phyloP scores from a whole-genome alignment of 306 rosid genomes.

The Quercus variabilis region DNA sequence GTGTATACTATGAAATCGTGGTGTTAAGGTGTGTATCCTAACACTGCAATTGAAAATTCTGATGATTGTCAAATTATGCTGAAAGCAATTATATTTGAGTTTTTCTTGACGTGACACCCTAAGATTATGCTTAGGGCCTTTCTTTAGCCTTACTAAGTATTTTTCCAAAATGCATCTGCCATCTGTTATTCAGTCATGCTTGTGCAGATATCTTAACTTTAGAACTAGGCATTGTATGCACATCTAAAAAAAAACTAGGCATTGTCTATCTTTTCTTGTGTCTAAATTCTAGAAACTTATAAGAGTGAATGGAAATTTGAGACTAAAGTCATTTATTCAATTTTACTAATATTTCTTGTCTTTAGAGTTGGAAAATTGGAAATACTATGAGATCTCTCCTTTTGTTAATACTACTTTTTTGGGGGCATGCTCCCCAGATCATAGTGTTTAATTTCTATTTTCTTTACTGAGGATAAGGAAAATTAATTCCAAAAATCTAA shows the following conservation, averaged over 20 bases:
- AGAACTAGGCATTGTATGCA: background rate
- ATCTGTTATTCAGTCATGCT: background rate
- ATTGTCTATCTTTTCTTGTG: background rate
- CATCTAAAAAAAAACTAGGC: no score
- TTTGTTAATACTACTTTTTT: no score
- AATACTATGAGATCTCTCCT: no score
- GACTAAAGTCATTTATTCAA: background rate
- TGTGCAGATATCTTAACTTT: background rate
- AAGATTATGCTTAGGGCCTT: background rate
- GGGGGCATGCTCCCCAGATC: no score
- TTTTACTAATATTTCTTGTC: background rate
- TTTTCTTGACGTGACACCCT: background rate
- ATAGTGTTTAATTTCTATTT: background rate
- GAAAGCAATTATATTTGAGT: background rate
- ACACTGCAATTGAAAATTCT: background rate
- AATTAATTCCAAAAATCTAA: background rate
- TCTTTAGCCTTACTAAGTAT: background rate
- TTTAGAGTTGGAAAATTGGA: background rate
- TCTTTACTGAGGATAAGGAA: background rate
- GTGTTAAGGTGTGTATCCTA: background rate
- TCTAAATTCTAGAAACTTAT: background rate
- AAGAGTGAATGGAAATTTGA: background rate
- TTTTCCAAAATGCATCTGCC: background rate
- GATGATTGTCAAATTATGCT: background rate
- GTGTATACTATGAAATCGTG: background rate